phyloP scores from a whole-genome alignment of 2,329 filamentous ascomycete species.

The Verticillium zaregamsianum region DNA sequence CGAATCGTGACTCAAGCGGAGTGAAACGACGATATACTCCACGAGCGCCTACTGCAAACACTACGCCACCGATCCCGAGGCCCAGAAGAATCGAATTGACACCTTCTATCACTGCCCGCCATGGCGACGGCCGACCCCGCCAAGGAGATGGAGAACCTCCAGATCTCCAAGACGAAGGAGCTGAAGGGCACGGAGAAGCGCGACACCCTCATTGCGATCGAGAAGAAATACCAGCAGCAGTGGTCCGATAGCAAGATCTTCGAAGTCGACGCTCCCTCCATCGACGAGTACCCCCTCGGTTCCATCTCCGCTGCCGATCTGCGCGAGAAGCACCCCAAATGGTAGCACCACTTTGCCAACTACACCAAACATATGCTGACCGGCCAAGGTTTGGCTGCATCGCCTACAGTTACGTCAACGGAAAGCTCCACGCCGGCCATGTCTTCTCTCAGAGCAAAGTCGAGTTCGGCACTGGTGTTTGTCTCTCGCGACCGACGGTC shows the following conservation, averaged over 20 bases:
- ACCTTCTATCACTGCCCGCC: conserved; percentile 6
- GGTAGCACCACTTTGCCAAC: conserved; percentile 52
- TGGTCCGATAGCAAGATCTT: conserved; percentile 79
- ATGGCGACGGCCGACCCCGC: conserved; percentile 42
- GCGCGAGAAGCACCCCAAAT: conserved; percentile 81
- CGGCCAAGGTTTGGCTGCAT: conserved; percentile 28
- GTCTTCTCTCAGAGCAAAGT: conserved; percentile 89
- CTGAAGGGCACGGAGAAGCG: conserved; percentile 76
- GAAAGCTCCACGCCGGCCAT: conserved; percentile 85
- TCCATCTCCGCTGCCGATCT: conserved; percentile 71
- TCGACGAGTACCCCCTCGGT: conserved; percentile 70
- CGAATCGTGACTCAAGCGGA: conserved; percentile 11
- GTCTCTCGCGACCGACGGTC: background rate
- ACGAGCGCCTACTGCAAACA: background rate
- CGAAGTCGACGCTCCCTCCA: conserved; percentile 78
- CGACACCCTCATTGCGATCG: conserved; percentile 73
- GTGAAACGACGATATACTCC: conserved; percentile 2
- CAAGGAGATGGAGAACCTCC: conserved; percentile 46
- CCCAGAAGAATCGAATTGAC: background rate
- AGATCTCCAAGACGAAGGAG: conserved; percentile 57
- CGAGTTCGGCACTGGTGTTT: conserved; percentile 82
- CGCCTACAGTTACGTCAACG: conserved; percentile 71
- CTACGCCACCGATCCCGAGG: background rate
- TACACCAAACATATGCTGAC: background rate
- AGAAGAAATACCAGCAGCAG: conserved; percentile 88